Percentiles rank a stretch among this genome's conserved stretches.
phyloP scores from a whole-genome alignment of 129 eudicot genomes.

The Logfia minima region DNA sequence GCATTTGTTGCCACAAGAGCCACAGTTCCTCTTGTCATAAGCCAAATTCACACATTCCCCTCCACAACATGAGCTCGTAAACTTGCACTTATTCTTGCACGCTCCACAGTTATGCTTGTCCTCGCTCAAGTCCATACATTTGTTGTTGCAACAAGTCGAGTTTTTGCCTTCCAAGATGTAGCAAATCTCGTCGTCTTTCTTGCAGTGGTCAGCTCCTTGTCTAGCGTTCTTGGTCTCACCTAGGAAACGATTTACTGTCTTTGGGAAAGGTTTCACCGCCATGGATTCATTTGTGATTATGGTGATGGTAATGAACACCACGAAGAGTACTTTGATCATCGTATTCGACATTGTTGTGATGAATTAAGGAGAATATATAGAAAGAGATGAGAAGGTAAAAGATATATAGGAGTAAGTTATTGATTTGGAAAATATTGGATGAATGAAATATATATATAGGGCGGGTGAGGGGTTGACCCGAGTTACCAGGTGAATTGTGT shows the following conservation, averaged over 20 bases:
- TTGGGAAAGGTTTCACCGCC: too few species aligned
- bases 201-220: neutral
- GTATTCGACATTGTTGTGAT: too few species aligned
- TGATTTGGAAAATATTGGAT: too few species aligned
- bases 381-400: too few species aligned
- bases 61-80: constrained; percentile 44
- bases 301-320: too few species aligned
- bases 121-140: constrained; percentile 40
- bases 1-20: constrained; percentile 60
- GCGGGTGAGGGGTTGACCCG: too few species aligned
- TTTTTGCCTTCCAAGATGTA: constrained; percentile 25
- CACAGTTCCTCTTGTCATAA: constrained; percentile 67
- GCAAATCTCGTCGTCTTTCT: constrained; percentile 1
- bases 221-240: neutral
- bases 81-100: constrained; percentile 51
- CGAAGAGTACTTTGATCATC: too few species aligned
- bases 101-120: constrained; percentile 49
- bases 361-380: too few species aligned
- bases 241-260: too few species aligned
- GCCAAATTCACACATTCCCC: constrained; percentile 61
- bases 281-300: neutral
- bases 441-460: too few species aligned
- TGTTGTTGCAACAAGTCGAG: constrained; percentile 55
- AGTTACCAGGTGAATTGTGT: too few species aligned
- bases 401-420: too few species aligned